These are phyloP conservation scores for Chaetomium cochliodes DNA, from an alignment of 495 filamentous ascomycete genomes.

Conservation along the genomic window DNA sequence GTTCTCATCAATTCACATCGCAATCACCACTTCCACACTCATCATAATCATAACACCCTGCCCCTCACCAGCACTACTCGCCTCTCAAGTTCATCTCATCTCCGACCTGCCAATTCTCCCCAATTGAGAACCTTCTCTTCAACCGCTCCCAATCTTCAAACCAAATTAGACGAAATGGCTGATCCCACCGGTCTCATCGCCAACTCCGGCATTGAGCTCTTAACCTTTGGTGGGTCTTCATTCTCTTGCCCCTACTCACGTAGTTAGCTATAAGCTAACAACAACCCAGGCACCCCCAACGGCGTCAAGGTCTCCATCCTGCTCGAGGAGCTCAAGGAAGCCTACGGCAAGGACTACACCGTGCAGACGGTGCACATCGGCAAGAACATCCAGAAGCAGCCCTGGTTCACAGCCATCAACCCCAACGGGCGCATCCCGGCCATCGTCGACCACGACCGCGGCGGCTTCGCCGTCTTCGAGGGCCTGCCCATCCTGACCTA, in stretches of 20 bases:
- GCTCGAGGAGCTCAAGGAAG: conserved; percentile 69
- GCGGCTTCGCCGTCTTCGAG: conserved; percentile 69
- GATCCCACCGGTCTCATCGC: conserved; percentile 53
- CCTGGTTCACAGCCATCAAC: conserved; percentile 62
- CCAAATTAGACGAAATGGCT: conserved; percentile 29
- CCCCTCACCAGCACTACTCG: not conserved
- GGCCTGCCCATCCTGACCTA: conserved; percentile 75
- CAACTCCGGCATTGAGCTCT: conserved; percentile 56
- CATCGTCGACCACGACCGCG: conserved; percentile 65
- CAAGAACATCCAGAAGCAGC: conserved; percentile 75
- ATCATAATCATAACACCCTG: not conserved
- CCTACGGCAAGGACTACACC: conserved; percentile 57
- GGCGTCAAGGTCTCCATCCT: conserved; percentile 69
- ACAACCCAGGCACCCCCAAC: conserved; percentile 42
- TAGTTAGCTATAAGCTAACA: not conserved
- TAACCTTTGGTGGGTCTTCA: conserved; percentile 41
- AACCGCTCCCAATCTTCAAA: conserved; percentile 8
- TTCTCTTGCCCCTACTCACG: not conserved
- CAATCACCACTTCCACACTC: not conserved
- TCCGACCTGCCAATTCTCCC: not conserved
- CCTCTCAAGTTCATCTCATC: not conserved
- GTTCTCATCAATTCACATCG: not conserved
- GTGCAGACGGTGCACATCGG: conserved; percentile 65
- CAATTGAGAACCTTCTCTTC: not conserved
- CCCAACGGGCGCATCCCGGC: conserved; percentile 89